Base-by-base conservation (phyloP, 1,284 basidiomycete genomes). In the Puccinia polysora region DNA sequence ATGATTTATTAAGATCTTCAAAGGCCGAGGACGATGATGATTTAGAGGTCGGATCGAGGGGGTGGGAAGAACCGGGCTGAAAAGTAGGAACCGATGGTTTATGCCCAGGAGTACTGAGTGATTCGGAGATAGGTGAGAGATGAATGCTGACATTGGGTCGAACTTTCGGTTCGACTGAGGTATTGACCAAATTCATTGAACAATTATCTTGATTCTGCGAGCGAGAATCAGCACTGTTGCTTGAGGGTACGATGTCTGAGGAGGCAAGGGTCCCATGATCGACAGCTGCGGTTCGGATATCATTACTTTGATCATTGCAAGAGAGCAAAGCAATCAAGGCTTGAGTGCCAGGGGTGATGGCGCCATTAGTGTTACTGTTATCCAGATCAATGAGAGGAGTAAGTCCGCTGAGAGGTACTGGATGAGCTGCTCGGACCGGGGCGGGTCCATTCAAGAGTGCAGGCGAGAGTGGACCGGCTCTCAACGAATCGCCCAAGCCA, bases 391-490 rank as follows among this genome's bases (percentile, higher is more conserved):
- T 32, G 30, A 55, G 40, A 56, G 50, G 53, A 43, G 45, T 60
- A 43, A 70, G 45, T 12, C 53, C 59, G 40, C 53, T 65, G 30
- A 63, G 62, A 56, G 52, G 5, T 30, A 55, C 38, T 75, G 30
- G 78, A 75, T 65, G 80, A 77, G 64, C 77, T 77, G 75, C 75
- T 69, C 75, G 73, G 77, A 77, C 76, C 79, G 53, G 40, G 8
- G 53, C 86, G 1, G 93, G 93, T 15, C 90, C 93, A 38, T 90
- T 87, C 73, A 97, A 87, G 90, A 97, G 95, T 73, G 94, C 93
- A 45, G 94, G 93, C 6, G 89, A 91, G 47, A 97, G 86, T 0
- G 93, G 94, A 4, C 94, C 94, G 0, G 91, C 85, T 56, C 94
- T 86, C 34, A 97, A 85, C 0, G 91, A 93, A 79, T 87, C 88